Base-by-base conservation (phyloP, 2,329 filamentous ascomycete genomes). In the Trichoderma koningii region DNA sequence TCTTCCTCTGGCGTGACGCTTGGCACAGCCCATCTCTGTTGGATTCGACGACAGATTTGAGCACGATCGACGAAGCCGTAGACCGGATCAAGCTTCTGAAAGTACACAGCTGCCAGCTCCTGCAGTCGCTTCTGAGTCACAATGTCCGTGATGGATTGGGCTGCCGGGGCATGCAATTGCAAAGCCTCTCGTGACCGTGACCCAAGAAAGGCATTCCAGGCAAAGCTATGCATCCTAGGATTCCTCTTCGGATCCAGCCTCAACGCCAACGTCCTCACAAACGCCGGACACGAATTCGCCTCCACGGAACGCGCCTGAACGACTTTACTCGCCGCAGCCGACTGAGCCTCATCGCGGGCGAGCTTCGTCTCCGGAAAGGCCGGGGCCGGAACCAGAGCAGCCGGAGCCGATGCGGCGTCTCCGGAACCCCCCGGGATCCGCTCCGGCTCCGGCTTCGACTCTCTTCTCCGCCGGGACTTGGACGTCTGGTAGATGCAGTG, bases 201-300 rank as follows among this genome's bases (percentile, higher is more conserved):
- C 17, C 56, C 56, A n/a, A 60, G 56, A 50, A 60, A 60, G 21
- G 56, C 44, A n/a, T 60, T 60, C 56, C 56, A 60, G 7, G 56
- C 56, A 60, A 60, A 60, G 30, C 44, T 60, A 3, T 50, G 44
- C 56, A 50, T 60, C 19, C 56, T 23, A 5, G 56, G 44, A 21
- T 60, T 60, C 21, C 56, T 60, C 17, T 60, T 60, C 7, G 56
- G 56, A 41, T 60, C 56, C 19, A 60, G 30, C 21, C 56, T 47
- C 15, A 50, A 4, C 1, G 56, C 56, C 56, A 60, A 9, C 30
- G 44, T 50, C 45, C 56, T 50, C 1, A 60, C 56, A 41, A 60
- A 60, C 3, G 56, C 56, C 10, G 56, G 56, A 19, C 56, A 60
- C 14, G 56, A 60, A 23, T 60, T 60, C n/a, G 56, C 56, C 44